Conservation (phyloP, 1,284 basidiomycete genomes). For the Golubevia pallescens region DNA sequence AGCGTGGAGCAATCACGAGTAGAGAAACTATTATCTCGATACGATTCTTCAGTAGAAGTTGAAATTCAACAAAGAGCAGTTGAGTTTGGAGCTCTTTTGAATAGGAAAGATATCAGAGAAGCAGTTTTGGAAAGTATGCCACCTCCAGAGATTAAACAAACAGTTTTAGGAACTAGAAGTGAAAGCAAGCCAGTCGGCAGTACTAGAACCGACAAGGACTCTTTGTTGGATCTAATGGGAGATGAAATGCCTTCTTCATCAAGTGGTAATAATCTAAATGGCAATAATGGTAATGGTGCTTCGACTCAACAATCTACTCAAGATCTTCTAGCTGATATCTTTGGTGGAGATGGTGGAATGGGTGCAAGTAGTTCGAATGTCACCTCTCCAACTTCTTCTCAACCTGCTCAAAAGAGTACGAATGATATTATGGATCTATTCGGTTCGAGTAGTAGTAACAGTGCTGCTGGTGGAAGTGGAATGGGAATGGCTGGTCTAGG, state of each 20-base stretch:
- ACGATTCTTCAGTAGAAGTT: slow-evolving; percentile 46
- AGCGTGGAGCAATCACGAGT: slow-evolving; percentile 35
- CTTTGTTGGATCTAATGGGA: slow-evolving; percentile 50
- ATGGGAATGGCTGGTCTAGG: not conserved
- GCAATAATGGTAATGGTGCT: slow-evolving; percentile 16
- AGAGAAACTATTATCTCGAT: slow-evolving; percentile 35
- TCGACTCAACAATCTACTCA: slow-evolving; percentile 73
- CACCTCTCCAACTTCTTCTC: slow-evolving; percentile 17
- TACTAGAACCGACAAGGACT: slow-evolving; percentile 44
- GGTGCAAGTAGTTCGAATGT: slow-evolving; percentile 24
- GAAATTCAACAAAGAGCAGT: slow-evolving; percentile 61
- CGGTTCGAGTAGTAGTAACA: slow-evolving; percentile 62
- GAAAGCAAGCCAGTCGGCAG: slow-evolving; percentile 53
- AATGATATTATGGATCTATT: slow-evolving; percentile 93
- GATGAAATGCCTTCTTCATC: slow-evolving; percentile 36
- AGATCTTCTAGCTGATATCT: slow-evolving; percentile 91
- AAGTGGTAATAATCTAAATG: slow-evolving; percentile 9
- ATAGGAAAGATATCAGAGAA: slow-evolving; percentile 42
- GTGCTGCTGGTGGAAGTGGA: not conserved
- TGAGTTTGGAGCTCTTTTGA: slow-evolving; percentile 47
- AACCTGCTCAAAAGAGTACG: slow-evolving; percentile 70
- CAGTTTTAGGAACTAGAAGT: slow-evolving; percentile 12
- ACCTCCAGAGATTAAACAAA: slow-evolving; percentile 44
- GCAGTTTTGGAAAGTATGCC: slow-evolving; percentile 63
- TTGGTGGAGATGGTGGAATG: slow-evolving; percentile 71